These are phyloP conservation scores for Kuraishia capsulata DNA, from an alignment of 805 yeast genomes.

Conservation along the genomic window DNA sequence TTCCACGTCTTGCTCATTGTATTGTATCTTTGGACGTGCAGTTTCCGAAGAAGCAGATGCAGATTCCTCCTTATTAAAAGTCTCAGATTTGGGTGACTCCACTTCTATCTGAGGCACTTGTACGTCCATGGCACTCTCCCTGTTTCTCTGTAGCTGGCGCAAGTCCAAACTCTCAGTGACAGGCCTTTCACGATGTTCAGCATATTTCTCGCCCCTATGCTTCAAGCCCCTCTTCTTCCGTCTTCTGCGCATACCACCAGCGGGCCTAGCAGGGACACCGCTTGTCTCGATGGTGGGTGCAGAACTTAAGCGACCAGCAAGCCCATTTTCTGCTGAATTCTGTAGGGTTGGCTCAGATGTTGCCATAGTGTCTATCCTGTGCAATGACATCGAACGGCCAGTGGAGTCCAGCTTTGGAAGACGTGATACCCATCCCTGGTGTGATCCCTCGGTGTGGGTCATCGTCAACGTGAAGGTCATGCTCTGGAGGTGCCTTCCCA, in stretches of 20 bases:
- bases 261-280: constrained; percentile 50
- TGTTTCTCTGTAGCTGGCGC: constrained; percentile 15
- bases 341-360: constrained; percentile 15
- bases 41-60: background rate
- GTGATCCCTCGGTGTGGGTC: constrained; percentile 54
- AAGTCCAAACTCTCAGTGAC: constrained; percentile 23
- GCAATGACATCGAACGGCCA: constrained; percentile 73
- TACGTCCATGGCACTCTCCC: constrained; percentile 10
- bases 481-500: constrained; percentile 83
- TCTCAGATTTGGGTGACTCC: constrained; percentile 6
- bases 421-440: constrained; percentile 74
- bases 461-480: constrained; percentile 90
- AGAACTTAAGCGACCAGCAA: constrained; percentile 8
- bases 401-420: constrained; percentile 68
- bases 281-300: constrained; percentile 7
- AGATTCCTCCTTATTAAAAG: constrained; percentile 10
- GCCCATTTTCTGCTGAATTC: constrained; percentile 9
- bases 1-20: background rate
- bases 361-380: constrained; percentile 66
- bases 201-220: constrained; percentile 8
- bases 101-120: constrained; percentile 11
- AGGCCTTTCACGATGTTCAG: constrained; percentile 20
- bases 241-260: constrained; percentile 59
- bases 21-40: background rate
- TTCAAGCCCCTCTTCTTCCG: constrained; percentile 16